Conservation (phyloP, 163 green algal genomes). For the Chlamydomonas reinhardtii region DNA sequence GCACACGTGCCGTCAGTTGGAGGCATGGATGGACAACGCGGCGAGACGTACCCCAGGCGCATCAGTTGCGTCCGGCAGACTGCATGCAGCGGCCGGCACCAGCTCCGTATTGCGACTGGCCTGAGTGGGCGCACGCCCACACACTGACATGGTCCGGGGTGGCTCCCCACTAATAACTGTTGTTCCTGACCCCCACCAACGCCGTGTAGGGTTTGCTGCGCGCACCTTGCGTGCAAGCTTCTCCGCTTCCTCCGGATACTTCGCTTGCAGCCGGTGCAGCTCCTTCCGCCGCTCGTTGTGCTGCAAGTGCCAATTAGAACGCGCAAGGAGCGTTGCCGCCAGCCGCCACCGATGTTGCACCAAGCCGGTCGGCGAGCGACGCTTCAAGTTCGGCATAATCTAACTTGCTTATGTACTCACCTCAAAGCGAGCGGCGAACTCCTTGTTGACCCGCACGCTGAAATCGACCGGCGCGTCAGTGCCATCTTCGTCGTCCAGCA, state of each 20-base stretch:
- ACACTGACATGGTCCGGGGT: too few species aligned
- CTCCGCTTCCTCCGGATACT: conserved; percentile 82
- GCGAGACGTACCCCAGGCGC: too few species aligned
- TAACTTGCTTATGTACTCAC: conserved; percentile 30
- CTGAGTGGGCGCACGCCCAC: too few species aligned
- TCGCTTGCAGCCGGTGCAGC: conserved; percentile 89
- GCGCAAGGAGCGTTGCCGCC: background rate
- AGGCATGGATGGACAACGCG: too few species aligned
- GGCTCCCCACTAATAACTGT: too few species aligned
- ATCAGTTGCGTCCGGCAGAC: too few species aligned
- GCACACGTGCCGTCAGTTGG: too few species aligned
- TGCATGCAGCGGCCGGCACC: too few species aligned
- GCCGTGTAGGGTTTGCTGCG: background rate
- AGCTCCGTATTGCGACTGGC: too few species aligned
- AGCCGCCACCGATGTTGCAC: conserved; percentile 11
- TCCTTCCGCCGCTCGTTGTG: conserved; percentile 93
- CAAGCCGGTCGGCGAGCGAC: background rate
- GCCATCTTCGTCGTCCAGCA: conserved; percentile 58
- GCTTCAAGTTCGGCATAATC: background rate
- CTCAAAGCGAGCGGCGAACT: conserved; percentile 81
- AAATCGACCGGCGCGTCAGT: conserved; percentile 20
- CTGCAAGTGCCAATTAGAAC: conserved; percentile 61
- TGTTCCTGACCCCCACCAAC: too few species aligned
- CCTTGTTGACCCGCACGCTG: conserved; percentile 74
- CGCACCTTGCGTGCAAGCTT: conserved; percentile 45